Percentiles rank a stretch among this genome's conserved stretches.
Evolutionary conservation across 2,329 filamentous ascomycete species (phyloP).

Genomic region (Aspergillus nomiae): DNA sequence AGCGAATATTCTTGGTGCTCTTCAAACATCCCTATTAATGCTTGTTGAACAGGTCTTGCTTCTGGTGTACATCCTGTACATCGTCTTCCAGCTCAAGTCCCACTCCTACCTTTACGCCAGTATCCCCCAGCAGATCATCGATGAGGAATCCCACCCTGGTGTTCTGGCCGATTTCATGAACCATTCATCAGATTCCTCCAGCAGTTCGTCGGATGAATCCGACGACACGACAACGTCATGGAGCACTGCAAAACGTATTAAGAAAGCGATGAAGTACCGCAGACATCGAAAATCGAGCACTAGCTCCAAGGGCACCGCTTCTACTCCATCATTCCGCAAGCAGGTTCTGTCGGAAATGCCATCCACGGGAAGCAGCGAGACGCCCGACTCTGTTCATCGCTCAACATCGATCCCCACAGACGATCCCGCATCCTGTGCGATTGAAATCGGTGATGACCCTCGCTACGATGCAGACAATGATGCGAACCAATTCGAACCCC

Average conservation of each 20-base stretch:
- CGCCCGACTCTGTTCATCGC: conserved; percentile 23
- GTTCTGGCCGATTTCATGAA: conserved; percentile 81
- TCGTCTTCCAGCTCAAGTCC: conserved; percentile 88
- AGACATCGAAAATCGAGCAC: conserved; percentile 76
- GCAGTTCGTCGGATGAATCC: conserved; percentile 63
- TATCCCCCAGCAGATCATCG: conserved; percentile 88
- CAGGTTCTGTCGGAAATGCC: conserved; percentile 21
- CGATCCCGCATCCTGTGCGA: conserved; percentile 23
- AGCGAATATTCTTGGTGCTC: neutral
- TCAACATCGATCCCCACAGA: conserved; percentile 25
- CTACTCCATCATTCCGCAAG: conserved; percentile 27
- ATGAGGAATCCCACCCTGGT: conserved; percentile 85
- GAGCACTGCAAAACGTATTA: conserved; percentile 74
- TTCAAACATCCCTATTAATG: neutral
- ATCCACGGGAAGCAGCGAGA: conserved; percentile 17
- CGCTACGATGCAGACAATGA: conserved; percentile 33
- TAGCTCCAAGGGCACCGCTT: conserved; percentile 58
- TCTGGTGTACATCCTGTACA: conserved; percentile 78
- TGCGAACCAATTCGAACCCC: conserved; percentile 22
- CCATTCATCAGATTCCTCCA: conserved; percentile 45
- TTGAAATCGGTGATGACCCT: conserved; percentile 30
- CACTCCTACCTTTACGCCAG: conserved; percentile 91
- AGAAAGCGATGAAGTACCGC: conserved; percentile 70
- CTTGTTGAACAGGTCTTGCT: conserved; percentile 62
- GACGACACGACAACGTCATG: conserved; percentile 68